Percentiles rank a stretch among this genome's conserved stretches.
These are phyloP conservation scores for Hypoxylon fuscum DNA, from an alignment of 495 filamentous ascomycete genomes.

Conservation along the genomic window DNA sequence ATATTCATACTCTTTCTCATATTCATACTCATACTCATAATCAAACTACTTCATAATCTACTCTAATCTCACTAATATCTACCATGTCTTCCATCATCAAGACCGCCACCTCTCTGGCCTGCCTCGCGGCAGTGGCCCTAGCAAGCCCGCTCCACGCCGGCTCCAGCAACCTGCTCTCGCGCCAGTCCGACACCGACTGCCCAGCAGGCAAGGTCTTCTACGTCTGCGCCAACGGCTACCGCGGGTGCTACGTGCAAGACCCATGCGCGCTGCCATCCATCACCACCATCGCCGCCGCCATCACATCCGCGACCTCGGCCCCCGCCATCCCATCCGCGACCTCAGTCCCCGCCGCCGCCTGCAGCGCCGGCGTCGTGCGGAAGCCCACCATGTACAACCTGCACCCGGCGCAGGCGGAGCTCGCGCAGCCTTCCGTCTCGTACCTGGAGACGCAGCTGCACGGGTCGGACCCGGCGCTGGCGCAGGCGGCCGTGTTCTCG, in stretches of 20 bases:
- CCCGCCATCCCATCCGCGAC: not conserved
- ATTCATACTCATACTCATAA: no score
- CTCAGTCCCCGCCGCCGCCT: not conserved
- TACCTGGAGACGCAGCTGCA: slow-evolving; percentile 40
- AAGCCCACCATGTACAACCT: slow-evolving; percentile 58
- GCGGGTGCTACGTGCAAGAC: slow-evolving; percentile 27
- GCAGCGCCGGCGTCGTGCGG: slow-evolving; percentile 59
- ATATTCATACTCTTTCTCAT: no score
- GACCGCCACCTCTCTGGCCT: slow-evolving; percentile 29
- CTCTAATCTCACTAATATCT: not conserved
- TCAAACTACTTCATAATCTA: not conserved
- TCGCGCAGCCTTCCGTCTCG: slow-evolving; percentile 46
- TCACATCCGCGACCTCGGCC: not conserved
- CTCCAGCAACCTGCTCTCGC: not conserved
- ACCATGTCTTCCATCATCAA: slow-evolving; percentile 33
- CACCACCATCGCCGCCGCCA: not conserved
- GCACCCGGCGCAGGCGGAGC: slow-evolving; percentile 62
- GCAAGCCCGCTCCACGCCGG: slow-evolving; percentile 16
- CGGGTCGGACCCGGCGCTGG: slow-evolving; percentile 36
- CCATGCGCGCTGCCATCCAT: slow-evolving; percentile 29
- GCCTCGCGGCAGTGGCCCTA: slow-evolving; percentile 19
- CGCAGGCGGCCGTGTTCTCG: slow-evolving; percentile 47
- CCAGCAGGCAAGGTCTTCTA: slow-evolving; percentile 23
- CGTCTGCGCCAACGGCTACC: slow-evolving; percentile 30
- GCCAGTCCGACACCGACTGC: slow-evolving; percentile 23